These are phyloP conservation scores for Allomyces arbusculus DNA, from an alignment of 192 early-diverging fungal species.

Conservation along the genomic window DNA sequence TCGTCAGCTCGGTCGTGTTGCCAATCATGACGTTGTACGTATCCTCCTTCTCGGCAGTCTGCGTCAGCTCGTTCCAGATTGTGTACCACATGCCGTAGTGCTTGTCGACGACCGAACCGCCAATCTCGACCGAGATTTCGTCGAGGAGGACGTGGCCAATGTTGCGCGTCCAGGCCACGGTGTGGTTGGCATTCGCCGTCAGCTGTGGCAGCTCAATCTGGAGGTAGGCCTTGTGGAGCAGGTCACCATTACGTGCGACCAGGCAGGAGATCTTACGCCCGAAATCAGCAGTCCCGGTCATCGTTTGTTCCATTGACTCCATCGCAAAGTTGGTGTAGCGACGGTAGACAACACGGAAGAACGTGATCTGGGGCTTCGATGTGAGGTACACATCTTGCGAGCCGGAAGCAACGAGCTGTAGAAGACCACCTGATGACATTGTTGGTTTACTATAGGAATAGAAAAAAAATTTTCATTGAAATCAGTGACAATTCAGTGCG, in stretches of 20 bases:
- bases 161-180: not conserved
- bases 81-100: not conserved
- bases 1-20: not conserved
- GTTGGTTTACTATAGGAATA: too few relatives aligned
- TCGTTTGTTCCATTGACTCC: not conserved
- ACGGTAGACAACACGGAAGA: not conserved
- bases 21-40: not conserved
- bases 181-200: not conserved
- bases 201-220: not conserved
- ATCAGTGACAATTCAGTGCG: too few relatives aligned
- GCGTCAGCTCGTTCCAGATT: slow-evolving; percentile 1
- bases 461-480: too few relatives aligned
- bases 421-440: too few relatives aligned
- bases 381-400: too few relatives aligned
- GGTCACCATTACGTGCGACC: not conserved
- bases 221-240: slow-evolving; percentile 1
- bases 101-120: not conserved
- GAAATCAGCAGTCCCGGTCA: slow-evolving; percentile 1
- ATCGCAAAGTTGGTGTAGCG: slow-evolving; percentile 1
- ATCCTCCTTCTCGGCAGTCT: slow-evolving; percentile 1
- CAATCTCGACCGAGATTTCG: not conserved
- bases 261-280: not conserved
- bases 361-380: too few relatives aligned
- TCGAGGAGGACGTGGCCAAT: not conserved
- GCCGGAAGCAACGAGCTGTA: too few relatives aligned